Percentiles rank a stretch among this genome's conserved stretches.
Conservation (phyloP, 202 grass and related monocot species). For the Digitaria exilis region DNA sequence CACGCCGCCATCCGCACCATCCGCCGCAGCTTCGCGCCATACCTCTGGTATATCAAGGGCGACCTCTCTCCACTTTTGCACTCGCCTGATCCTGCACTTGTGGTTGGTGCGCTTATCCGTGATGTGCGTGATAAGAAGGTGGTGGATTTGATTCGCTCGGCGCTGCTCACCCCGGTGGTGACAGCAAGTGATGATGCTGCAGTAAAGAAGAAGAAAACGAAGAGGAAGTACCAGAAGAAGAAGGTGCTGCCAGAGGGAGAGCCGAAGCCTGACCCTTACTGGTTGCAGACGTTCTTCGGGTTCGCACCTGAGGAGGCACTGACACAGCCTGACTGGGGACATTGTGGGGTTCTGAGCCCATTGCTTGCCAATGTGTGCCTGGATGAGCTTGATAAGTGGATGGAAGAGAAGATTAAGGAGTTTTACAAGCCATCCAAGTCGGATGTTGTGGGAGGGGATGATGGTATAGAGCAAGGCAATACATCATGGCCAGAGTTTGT, state of each 20-base stretch:
- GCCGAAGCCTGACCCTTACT: conserved; percentile 92
- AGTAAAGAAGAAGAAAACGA: conserved; percentile 77
- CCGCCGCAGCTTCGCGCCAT: conserved; percentile 75
- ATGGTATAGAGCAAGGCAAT: conserved; percentile 70
- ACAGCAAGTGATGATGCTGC: conserved; percentile 56
- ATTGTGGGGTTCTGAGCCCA: conserved; percentile 78
- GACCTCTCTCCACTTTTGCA: conserved; percentile 83
- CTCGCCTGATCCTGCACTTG: conserved; percentile 61
- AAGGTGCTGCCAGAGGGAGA: conserved; percentile 83
- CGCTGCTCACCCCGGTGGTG: conserved; percentile 62
- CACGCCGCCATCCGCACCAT: conserved; percentile 82
- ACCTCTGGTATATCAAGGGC: conserved; percentile 96
- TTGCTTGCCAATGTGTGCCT: conserved; percentile 84
- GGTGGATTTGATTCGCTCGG: conserved; percentile 80
- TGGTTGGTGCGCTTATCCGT: conserved; percentile 78
- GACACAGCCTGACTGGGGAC: conserved; percentile 79
- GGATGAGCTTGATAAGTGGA: conserved; percentile 92
- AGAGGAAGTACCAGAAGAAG: conserved; percentile 95
- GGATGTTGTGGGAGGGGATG: conserved; percentile 69
- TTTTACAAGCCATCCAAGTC: conserved; percentile 87
- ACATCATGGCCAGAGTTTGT: conserved; percentile 97
- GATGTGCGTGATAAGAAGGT: conserved; percentile 89
- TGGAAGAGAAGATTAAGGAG: conserved; percentile 83
- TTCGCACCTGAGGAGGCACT: conserved; percentile 87
- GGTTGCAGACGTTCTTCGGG: conserved; percentile 87